phyloP scores from a whole-genome alignment of 2,329 filamentous ascomycete species.

The Aspergillus pseudoviridinutans region DNA sequence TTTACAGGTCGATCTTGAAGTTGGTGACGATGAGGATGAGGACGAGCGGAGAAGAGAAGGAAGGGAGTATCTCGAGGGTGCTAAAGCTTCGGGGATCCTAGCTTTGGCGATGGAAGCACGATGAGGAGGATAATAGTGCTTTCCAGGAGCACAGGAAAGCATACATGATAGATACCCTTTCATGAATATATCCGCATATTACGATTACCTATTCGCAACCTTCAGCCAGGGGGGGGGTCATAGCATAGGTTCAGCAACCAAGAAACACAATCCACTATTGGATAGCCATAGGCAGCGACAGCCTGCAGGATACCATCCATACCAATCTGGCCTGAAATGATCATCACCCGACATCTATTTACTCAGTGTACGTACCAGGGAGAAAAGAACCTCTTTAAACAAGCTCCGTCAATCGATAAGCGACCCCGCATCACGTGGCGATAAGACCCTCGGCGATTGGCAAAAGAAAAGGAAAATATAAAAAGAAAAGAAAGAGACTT shows the following conservation, averaged over 20 bases:
- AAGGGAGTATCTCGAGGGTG: constrained; percentile 41
- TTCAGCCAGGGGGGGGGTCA: not conserved
- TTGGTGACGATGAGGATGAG: constrained; percentile 37
- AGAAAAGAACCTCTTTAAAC: not conserved
- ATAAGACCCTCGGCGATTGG: constrained; percentile 10
- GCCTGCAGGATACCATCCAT: not conserved
- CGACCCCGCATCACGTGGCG: constrained; percentile 20
- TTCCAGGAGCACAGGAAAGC: not conserved
- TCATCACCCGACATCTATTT: not conserved
- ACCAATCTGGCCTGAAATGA: not conserved
- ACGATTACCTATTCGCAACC: not conserved
- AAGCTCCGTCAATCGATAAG: constrained; percentile 9
- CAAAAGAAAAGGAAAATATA: not conserved
- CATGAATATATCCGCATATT: constrained; percentile 9
- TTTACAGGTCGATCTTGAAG: constrained; percentile 59
- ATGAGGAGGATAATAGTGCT: constrained; percentile 1
- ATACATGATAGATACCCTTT: constrained; percentile 7
- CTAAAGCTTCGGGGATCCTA: constrained; percentile 37
- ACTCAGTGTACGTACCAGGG: not conserved
- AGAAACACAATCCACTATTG: not conserved
- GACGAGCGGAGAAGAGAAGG: constrained; percentile 31
- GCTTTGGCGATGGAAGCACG: constrained; percentile 22
- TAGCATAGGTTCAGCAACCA: not conserved
- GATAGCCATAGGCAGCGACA: not conserved
- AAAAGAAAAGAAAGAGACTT: not conserved